phyloP scores from a whole-genome alignment of 345 rosid genomes.

The Mallotus nudiflorus region DNA sequence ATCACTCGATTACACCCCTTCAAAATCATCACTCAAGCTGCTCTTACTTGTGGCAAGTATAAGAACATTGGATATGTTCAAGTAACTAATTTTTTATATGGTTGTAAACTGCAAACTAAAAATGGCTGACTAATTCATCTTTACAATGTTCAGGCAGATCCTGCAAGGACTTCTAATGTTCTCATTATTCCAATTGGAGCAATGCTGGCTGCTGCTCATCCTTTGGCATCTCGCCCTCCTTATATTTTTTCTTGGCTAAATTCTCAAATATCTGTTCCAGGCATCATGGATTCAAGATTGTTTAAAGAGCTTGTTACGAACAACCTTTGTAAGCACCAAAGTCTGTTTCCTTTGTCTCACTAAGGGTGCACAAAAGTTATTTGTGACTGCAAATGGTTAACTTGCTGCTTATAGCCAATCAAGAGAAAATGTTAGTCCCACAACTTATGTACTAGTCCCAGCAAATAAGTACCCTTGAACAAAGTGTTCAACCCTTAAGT shows the following conservation, averaged over 20 bases:
- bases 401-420: neutral
- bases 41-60: slow-evolving; percentile 76
- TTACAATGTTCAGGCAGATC: slow-evolving; percentile 49
- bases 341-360: neutral
- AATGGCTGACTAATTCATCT: slow-evolving; percentile 9
- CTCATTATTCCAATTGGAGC: slow-evolving; percentile 64
- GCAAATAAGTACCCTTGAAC: too few species aligned
- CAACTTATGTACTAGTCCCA: too few species aligned
- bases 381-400: neutral
- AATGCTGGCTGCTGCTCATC: slow-evolving; percentile 57
- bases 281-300: slow-evolving; percentile 71
- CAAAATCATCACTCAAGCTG: slow-evolving; percentile 62
- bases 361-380: neutral
- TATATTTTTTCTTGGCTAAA: slow-evolving; percentile 62
- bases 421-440: neutral
- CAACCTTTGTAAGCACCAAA: slow-evolving; percentile 48
- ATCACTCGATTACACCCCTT: slow-evolving; percentile 74
- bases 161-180: slow-evolving; percentile 58
- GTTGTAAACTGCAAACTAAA: neutral
- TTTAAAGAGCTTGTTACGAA: slow-evolving; percentile 64
- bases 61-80: slow-evolving; percentile 3
- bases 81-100: neutral
- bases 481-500: too few species aligned
- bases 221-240: slow-evolving; percentile 65
- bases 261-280: slow-evolving; percentile 57